Percentiles rank a stretch among this genome's conserved stretches.
These are phyloP conservation scores for Candida tropicalis DNA, from an alignment of 1,139 yeast genomes.

Conservation along the genomic window DNA sequence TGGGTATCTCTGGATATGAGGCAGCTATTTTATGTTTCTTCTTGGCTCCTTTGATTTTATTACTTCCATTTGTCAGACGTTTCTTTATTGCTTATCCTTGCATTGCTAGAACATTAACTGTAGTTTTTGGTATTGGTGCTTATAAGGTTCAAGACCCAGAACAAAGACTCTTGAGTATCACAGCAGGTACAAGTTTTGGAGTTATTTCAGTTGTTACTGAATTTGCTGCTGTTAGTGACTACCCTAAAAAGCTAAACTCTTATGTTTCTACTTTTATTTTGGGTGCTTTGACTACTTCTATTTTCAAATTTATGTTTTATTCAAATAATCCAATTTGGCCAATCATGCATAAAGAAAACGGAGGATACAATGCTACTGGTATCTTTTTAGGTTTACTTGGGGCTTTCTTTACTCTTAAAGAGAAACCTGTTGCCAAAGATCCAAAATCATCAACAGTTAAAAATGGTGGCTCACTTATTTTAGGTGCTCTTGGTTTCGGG, in stretches of 20 bases:
- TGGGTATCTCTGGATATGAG: constrained; percentile 97
- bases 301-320: constrained; percentile 72
- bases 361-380: constrained; percentile 83
- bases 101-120: constrained; percentile 57
- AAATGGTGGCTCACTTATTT: constrained; percentile 44
- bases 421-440: constrained; percentile 8
- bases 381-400: constrained; percentile 64
- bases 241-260: constrained; percentile 47
- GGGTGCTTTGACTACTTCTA: constrained; percentile 74
- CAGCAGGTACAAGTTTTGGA: constrained; percentile 68
- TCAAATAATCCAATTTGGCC: constrained; percentile 98
- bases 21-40: constrained; percentile 60
- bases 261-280: constrained; percentile 65
- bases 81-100: constrained; percentile 45
- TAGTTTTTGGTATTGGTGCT: constrained; percentile 74
- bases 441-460: constrained; percentile 2
- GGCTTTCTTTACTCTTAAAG: constrained; percentile 56
- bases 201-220: constrained; percentile 66
- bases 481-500: constrained; percentile 75
- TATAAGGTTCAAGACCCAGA: constrained; percentile 70
- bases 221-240: constrained; percentile 42
- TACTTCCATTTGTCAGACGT: constrained; percentile 51
- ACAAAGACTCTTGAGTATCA: constrained; percentile 62
- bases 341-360: constrained; percentile 80
- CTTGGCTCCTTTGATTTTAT: constrained; percentile 59